Percentiles rank a stretch among this genome's conserved stretches.
Evolutionary conservation across 2,329 filamentous ascomycete genomes (phyloP).

Genomic region (Fusarium dlaminii): DNA sequence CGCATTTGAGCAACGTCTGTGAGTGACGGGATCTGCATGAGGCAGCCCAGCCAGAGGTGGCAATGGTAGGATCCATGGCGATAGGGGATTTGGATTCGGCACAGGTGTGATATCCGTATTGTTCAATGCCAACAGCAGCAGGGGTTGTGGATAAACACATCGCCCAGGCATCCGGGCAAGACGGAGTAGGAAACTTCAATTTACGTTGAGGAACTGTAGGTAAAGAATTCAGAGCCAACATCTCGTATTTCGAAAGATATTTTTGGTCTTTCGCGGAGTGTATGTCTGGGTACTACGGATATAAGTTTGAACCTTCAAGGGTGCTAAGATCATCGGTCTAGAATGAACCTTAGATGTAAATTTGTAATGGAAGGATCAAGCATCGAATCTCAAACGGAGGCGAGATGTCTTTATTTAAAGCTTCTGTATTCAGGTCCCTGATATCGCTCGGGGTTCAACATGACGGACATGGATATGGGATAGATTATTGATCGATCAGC

Average conservation of each 20-base stretch:
- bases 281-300: background rate
- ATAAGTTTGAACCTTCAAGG: background rate
- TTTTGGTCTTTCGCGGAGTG: background rate
- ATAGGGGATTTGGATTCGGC: slow-evolving; percentile 14
- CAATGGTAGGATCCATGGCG: background rate
- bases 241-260: background rate
- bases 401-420: slow-evolving; percentile 30
- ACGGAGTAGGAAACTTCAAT: background rate
- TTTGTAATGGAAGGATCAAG: slow-evolving; percentile 7
- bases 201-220: background rate
- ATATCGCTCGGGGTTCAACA: background rate
- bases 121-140: background rate
- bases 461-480: background rate
- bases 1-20: background rate
- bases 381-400: slow-evolving; percentile 26
- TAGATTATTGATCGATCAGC: slow-evolving; percentile 15
- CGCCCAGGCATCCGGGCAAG: background rate
- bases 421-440: background rate
- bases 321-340: slow-evolving; percentile 2
- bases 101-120: background rate
- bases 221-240: background rate
- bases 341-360: slow-evolving; percentile 8
- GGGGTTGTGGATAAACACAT: background rate
- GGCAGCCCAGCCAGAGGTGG: slow-evolving; percentile 3
- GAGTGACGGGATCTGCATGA: slow-evolving; percentile 10